These are phyloP conservation scores for Nakazawaea holstii DNA, from an alignment of 805 yeast species.

Conservation along the genomic window DNA sequence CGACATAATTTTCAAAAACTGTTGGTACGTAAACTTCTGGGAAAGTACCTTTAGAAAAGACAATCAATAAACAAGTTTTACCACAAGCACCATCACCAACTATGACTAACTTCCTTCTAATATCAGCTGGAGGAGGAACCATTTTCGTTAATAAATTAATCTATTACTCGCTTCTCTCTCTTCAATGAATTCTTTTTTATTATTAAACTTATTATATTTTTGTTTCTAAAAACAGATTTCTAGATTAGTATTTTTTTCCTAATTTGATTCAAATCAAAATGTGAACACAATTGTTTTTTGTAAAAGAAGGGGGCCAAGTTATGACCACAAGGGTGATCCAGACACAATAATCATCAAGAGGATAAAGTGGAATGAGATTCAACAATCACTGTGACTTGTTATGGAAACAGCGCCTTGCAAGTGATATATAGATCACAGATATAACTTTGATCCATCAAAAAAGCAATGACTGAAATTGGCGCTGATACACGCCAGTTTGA, in stretches of 20 bases:
- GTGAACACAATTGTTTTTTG: not conserved
- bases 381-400: no score
- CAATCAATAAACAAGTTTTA: slow-evolving; percentile 86
- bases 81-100: slow-evolving; percentile 99
- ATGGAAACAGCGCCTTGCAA: no score
- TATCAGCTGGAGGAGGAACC: slow-evolving; percentile 46
- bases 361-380: no score
- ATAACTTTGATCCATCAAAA: no score
- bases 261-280: not conserved
- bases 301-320: no score
- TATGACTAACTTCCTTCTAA: slow-evolving; percentile 81
- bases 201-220: not conserved
- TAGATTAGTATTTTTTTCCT: not conserved
- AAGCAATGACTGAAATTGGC: no score
- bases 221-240: slow-evolving; percentile 1
- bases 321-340: no score
- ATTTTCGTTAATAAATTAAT: slow-evolving; percentile 1
- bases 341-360: no score
- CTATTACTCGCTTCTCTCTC: not conserved
- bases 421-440: no score
- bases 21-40: slow-evolving; percentile 96
- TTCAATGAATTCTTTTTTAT: not conserved
- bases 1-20: slow-evolving; percentile 95
- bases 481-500: no score
- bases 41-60: slow-evolving; percentile 81